These are phyloP conservation scores for Silene noctiflora DNA, from an alignment of 179 eudicot species.

Conservation along the genomic window DNA sequence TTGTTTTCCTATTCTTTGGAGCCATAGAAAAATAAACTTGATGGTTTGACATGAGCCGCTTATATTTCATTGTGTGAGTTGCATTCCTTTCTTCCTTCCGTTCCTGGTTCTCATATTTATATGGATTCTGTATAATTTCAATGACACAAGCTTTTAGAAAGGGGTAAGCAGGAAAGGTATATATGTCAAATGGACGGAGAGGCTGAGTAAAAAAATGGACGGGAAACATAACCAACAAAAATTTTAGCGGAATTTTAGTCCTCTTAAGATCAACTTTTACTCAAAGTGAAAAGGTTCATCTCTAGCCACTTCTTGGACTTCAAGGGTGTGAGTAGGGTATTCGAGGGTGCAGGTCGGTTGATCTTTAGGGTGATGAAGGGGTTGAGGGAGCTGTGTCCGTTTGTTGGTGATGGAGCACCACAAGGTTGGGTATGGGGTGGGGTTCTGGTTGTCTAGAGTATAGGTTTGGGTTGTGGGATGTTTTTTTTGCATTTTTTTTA, in stretches of 20 bases:
- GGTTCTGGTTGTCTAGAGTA: too few species aligned
- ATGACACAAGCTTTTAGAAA: background rate
- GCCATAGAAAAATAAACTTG: background rate
- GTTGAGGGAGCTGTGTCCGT: too few species aligned
- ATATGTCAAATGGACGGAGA: background rate
- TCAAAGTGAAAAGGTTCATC: background rate
- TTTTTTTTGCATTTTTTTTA: too few species aligned
- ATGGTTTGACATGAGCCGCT: background rate
- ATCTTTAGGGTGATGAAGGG: too few species aligned
- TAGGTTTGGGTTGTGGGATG: too few species aligned
- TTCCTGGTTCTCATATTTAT: background rate
- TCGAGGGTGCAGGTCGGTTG: too few species aligned
- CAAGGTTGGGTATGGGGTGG: too few species aligned
- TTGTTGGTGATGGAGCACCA: too few species aligned
- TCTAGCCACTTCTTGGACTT: background rate
- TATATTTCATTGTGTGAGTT: slow-evolving; percentile 1
- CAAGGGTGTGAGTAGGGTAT: background rate
- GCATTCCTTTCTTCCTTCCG: background rate
- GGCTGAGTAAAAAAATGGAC: background rate
- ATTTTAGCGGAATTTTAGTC: background rate
- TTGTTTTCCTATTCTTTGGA: slow-evolving; percentile 9
- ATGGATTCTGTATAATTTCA: background rate
- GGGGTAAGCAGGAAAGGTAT: background rate
- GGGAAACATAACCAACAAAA: background rate
- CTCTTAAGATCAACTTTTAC: background rate